Conservation (phyloP, 2,329 filamentous ascomycete species). For the Zasmidium cellare region DNA sequence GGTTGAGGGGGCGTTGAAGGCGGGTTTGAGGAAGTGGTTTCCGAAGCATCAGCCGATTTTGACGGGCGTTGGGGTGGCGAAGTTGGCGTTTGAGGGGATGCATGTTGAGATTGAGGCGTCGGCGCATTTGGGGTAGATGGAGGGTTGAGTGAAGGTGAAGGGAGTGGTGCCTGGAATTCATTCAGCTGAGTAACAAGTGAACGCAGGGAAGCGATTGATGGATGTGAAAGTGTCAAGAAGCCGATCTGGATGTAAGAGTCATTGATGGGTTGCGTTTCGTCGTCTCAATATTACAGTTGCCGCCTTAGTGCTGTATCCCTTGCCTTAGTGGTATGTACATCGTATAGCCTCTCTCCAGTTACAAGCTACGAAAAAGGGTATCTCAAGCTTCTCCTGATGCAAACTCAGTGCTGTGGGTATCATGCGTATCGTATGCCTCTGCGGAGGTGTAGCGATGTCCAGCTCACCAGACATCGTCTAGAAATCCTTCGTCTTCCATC, state of each 20-base stretch:
- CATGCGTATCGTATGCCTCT: background rate
- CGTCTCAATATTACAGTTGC: background rate
- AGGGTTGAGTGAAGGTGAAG: background rate
- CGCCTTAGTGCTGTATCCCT: background rate
- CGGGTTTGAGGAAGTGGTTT: background rate
- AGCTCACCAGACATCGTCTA: constrained; percentile 29
- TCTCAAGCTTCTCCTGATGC: background rate
- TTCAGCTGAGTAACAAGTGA: background rate
- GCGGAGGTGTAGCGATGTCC: background rate
- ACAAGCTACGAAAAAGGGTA: background rate
- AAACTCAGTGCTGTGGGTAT: background rate
- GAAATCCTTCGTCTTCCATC: constrained; percentile 33
- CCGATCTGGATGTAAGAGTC: too few relatives aligned
- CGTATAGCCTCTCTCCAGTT: background rate
- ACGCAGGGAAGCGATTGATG: too few relatives aligned
- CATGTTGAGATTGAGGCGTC: background rate
- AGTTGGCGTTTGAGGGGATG: constrained; percentile 1
- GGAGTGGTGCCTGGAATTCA: too few relatives aligned
- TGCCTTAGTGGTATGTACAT: background rate
- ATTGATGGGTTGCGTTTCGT: background rate
- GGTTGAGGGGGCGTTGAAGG: background rate
- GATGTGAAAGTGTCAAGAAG: too few relatives aligned
- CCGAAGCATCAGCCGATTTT: background rate
- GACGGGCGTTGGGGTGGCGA: background rate
- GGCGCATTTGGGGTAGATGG: background rate